Base-by-base conservation (phyloP, 2,329 filamentous ascomycete species). In the Hirsutella thompsonii region DNA sequence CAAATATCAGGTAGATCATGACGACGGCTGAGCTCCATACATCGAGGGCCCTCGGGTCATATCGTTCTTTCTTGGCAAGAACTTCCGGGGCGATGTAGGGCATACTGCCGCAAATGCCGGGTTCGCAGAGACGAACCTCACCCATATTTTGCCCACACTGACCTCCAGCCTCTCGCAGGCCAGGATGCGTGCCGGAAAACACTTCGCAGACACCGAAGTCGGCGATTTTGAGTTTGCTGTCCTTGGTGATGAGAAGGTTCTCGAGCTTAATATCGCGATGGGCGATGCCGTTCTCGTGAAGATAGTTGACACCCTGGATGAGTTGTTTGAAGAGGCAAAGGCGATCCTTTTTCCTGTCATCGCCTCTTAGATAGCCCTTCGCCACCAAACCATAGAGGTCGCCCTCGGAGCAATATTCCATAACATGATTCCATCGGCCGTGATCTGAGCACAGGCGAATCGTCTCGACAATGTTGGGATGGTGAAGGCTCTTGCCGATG, bases 211-310 rank as follows among this genome's bases (percentile, higher is more conserved):
- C 84, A 40, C 88, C 88, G 63, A 94, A 94, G 58, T 94, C 88
- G 38, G 86, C 88, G 44, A 94, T 89, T 63, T 94, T 94, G 42
- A 94, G 69, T 57, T 86, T 81, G 55, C 86, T 86, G 44, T 87
- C 77, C 50, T 77, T 79, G 37, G 79, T 83, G 44, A 94, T 72
- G 26, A 94, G 70, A 20, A 93, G 66, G 52, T 94, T 94, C 58
- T 94, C 88, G 10, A 89, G 72, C 62, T 94, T 94, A 64, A 94
- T 83, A 51, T 94, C 88, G 38, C 88, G 82, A 61, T 94, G 88
- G 2, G 87, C 88, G 54, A 94, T 89, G 43, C 87, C 88, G 52
- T 90, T 79, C 44, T 68, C 69, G 60, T 94, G 88, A 19, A 94
- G 68, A 55, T 94, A 92, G 52, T 79, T 72, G 46, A 94, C 74